Conservation (phyloP, 2,329 filamentous ascomycete species). For the Leptographium procerum region DNA sequence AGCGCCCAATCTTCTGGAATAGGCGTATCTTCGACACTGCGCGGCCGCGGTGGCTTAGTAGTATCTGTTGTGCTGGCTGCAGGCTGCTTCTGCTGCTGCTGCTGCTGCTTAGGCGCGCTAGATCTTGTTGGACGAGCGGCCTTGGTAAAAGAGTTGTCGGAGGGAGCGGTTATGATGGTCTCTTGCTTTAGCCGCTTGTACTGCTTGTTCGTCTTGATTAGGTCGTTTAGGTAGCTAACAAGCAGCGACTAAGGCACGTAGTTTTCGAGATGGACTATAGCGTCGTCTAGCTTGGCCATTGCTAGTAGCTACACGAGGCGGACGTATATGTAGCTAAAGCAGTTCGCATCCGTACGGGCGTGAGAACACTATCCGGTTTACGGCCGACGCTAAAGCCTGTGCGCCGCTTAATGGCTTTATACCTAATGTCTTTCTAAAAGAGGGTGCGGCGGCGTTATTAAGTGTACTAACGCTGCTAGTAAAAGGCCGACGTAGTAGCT, state of each 20-base stretch:
- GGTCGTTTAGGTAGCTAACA: constrained; percentile 26
- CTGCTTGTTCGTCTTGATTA: constrained; percentile 15
- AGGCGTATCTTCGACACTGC: constrained; percentile 33
- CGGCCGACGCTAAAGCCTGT: constrained; percentile 26
- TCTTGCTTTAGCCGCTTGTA: constrained; percentile 26
- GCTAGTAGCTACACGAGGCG: constrained; percentile 47
- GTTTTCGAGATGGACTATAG: constrained; percentile 31
- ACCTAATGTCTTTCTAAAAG: background rate
- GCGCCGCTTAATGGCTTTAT: background rate
- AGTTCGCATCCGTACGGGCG: constrained; percentile 46
- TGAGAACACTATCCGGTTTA: constrained; percentile 34
- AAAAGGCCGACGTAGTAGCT: constrained; percentile 14
- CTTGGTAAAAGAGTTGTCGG: too few relatives aligned
- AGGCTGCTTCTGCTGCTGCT: too few relatives aligned
- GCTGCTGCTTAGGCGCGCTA: background rate
- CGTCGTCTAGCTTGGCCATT: constrained; percentile 28
- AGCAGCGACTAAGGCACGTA: constrained; percentile 27
- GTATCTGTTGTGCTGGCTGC: too few relatives aligned
- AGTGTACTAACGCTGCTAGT: constrained; percentile 11
- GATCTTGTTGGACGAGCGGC: too few relatives aligned
- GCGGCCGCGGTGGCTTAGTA: background rate
- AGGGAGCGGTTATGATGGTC: background rate
- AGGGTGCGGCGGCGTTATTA: background rate
- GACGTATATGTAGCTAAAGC: constrained; percentile 51
- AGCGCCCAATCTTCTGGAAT: constrained; percentile 60